A percentile compares a stretch with the other conserved stretches of the same genome.
Conservation (phyloP, 2,329 filamentous ascomycete genomes). For the Epichloe sp. region DNA sequence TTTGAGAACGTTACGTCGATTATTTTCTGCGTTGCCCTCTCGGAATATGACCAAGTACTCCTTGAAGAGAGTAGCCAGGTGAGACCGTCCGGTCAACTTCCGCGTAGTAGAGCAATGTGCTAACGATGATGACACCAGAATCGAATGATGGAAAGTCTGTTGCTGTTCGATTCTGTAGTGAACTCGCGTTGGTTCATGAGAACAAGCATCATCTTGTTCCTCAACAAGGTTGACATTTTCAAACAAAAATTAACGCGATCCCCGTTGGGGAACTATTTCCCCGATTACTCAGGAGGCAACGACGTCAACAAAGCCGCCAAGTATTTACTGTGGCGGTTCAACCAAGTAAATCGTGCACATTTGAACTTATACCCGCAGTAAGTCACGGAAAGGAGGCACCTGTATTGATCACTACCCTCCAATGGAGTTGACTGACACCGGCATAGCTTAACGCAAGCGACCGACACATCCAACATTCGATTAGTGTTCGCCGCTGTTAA, state of each 20-base stretch:
- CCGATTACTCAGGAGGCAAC: conserved; percentile 93
- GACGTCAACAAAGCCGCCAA: conserved; percentile 98
- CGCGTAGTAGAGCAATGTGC: background rate
- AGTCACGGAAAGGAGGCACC: conserved; percentile 20
- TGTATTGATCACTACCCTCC: background rate
- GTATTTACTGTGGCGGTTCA: conserved; percentile 95
- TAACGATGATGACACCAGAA: conserved; percentile 45
- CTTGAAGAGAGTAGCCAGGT: conserved; percentile 96
- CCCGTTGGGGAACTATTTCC: conserved; percentile 88
- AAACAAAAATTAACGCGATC: conserved; percentile 85
- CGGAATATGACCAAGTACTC: conserved; percentile 95
- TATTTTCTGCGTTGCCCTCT: conserved; percentile 96
- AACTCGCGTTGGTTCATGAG: conserved; percentile 99
- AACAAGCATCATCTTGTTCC: conserved; percentile 94
- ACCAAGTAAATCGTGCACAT: conserved; percentile 93
- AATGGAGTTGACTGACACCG: background rate
- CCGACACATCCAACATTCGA: conserved; percentile 95
- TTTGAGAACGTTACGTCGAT: conserved; percentile 99
- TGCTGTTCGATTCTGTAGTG: conserved; percentile 95
- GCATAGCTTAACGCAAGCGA: conserved; percentile 84
- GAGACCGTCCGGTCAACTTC: conserved; percentile 17
- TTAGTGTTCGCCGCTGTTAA: conserved; percentile 97
- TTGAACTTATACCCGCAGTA: conserved; percentile 97
- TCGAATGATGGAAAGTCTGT: conserved; percentile 97
- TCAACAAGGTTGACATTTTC: conserved; percentile 99